Evolutionary conservation across 768 basidiomycete genomes (phyloP).

Genomic region (Galerina sulciceps): DNA sequence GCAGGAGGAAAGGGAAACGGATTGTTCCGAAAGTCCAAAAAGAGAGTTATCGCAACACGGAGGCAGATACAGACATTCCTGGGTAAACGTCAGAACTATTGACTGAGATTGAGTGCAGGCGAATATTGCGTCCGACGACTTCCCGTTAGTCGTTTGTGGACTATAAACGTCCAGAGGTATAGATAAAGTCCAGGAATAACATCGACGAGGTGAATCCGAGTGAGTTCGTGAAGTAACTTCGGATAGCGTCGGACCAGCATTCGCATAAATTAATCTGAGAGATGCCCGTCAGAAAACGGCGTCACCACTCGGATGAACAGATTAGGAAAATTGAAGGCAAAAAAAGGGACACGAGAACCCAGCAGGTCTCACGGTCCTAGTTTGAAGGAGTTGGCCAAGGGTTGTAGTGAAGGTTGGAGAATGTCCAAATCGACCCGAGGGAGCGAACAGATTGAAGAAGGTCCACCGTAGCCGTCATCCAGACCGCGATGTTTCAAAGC

Average conservation of each 20-base stretch:
- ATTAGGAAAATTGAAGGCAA: slow-evolving; percentile 3
- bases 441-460: neutral
- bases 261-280: slow-evolving; percentile 4
- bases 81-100: slow-evolving; percentile 5
- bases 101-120: neutral
- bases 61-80: slow-evolving; percentile 6
- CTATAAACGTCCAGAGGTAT: neutral
- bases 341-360: neutral
- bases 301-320: neutral
- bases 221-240: neutral
- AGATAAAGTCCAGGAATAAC: neutral
- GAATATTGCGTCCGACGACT: neutral
- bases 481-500: neutral
- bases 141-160: neutral
- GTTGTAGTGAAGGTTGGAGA: neutral
- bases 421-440: neutral
- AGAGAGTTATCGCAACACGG: neutral
- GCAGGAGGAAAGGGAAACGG: slow-evolving; percentile 3
- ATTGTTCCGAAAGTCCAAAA: slow-evolving; percentile 7
- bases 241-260: neutral
- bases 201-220: neutral
- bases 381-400: neutral
- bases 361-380: neutral
- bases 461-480: neutral
- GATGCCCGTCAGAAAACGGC: neutral